Conservation (phyloP, 345 rosid species). For the Zanthoxylum bungeanum region DNA sequence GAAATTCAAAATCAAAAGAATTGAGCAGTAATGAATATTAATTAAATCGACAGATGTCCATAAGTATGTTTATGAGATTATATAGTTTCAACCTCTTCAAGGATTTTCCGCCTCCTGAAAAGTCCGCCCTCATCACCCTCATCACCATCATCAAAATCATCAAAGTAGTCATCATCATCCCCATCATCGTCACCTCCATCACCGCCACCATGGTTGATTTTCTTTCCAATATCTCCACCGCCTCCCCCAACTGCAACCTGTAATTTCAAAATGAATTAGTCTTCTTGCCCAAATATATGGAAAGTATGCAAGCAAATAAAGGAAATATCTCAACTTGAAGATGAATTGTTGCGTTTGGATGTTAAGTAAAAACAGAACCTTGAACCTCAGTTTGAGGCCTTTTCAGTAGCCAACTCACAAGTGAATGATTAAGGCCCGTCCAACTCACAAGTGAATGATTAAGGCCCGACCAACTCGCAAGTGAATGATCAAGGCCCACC, state of each 20-base stretch:
- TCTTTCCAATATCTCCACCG: conserved; percentile 95
- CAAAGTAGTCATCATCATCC: conserved; percentile 92
- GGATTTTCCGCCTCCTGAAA: conserved; percentile 72
- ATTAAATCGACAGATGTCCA: not conserved
- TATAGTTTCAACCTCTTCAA: conserved; percentile 70
- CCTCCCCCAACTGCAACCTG: conserved; percentile 92
- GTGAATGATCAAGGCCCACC: not conserved
- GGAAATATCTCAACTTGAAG: not conserved
- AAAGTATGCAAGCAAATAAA: not conserved
- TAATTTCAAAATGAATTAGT: conserved; percentile 25
- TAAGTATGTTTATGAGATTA: not conserved
- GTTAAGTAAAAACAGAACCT: not conserved
- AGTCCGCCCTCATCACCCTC: conserved; percentile 93
- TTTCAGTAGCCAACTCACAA: too few relatives aligned
- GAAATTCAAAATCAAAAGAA: conserved; percentile 5
- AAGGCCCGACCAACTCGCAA: not conserved
- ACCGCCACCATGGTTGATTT: conserved; percentile 80
- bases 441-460: not conserved
- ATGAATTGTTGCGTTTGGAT: not conserved
- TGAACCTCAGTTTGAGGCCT: not conserved
- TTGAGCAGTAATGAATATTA: not conserved
- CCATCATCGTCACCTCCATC: conserved; percentile 97
- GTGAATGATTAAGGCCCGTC: too few relatives aligned
- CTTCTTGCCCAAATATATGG: conserved; percentile 5
- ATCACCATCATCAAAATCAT: conserved; percentile 84